A percentile compares a stretch with the other conserved stretches of the same genome.
phyloP scores from a whole-genome alignment of 176 grass and related monocot species.

The Canna indica region DNA sequence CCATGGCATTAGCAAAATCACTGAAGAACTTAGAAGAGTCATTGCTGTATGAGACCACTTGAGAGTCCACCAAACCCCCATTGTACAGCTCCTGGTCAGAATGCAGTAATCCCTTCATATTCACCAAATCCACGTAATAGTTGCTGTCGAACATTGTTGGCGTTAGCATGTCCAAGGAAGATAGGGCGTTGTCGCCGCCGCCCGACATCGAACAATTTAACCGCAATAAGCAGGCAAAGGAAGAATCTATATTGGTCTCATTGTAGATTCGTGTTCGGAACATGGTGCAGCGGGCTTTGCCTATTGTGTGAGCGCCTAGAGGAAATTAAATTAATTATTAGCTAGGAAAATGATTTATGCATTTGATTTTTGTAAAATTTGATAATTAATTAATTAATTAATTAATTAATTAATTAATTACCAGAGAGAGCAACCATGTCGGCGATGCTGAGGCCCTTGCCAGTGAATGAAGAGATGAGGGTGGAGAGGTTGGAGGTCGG shows the following conservation, averaged over 20 bases:
- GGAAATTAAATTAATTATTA: no score
- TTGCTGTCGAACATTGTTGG: background rate
- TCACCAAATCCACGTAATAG: background rate
- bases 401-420: background rate
- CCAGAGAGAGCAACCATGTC: conserved; percentile 5
- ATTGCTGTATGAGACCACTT: background rate
- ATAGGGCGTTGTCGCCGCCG: background rate
- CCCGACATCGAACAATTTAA: background rate
- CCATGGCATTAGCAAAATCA: conserved; percentile 4
- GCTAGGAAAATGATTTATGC: no score
- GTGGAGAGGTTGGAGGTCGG: background rate
- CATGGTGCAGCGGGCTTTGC: background rate
- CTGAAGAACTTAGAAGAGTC: conserved; percentile 5
- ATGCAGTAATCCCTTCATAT: background rate
- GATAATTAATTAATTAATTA: no score
- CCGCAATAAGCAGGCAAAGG: background rate
- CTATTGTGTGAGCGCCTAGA: conserved; percentile 8
- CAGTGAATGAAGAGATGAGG: conserved; percentile 1
- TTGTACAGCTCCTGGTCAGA: conserved; percentile 3
- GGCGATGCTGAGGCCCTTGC: background rate
- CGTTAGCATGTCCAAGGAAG: background rate
- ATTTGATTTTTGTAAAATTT: no score
- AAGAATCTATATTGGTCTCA: background rate
- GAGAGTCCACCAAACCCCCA: background rate
- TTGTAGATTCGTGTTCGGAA: conserved; percentile 7